Evolutionary conservation across 2,329 filamentous ascomycete species (phyloP).

Genomic region (Aspergillus sp.): DNA sequence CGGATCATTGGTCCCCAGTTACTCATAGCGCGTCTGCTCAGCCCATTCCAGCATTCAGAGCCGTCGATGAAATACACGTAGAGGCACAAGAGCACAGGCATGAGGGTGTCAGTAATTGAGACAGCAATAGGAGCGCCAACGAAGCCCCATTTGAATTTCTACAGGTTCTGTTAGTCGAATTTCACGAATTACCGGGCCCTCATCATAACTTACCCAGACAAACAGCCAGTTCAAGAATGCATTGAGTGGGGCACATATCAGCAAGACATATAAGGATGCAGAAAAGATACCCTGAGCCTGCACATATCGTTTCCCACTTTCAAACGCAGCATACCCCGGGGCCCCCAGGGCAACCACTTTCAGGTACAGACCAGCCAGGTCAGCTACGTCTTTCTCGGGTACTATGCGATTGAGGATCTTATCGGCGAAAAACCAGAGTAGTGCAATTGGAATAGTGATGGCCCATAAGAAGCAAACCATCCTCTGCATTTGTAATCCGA

Average conservation of each 20-base stretch:
- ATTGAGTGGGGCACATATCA: constrained; percentile 80
- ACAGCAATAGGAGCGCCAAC: constrained; percentile 79
- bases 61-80: constrained; percentile 74
- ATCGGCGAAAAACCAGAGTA: constrained; percentile 70
- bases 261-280: constrained; percentile 77
- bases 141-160: constrained; percentile 64
- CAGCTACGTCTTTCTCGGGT: constrained; percentile 69
- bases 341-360: constrained; percentile 68
- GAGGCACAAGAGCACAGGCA: constrained; percentile 69
- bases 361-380: constrained; percentile 71
- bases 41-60: constrained; percentile 76
- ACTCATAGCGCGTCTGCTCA: constrained; percentile 65
- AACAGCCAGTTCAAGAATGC: constrained; percentile 77
- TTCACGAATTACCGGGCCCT: too few relatives aligned
- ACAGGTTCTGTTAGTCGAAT: not conserved
- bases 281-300: constrained; percentile 87
- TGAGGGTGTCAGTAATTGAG: constrained; percentile 70
- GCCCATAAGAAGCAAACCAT: constrained; percentile 76
- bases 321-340: constrained; percentile 74
- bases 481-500: constrained; percentile 78
- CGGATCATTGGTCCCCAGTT: constrained; percentile 86
- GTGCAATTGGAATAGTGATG: constrained; percentile 69
- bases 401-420: constrained; percentile 66
- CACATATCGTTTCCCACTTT: constrained; percentile 78
- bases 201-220: constrained; percentile 60